These are phyloP conservation scores for Boletus insuetus DNA, from an alignment of 768 basidiomycete genomes.

Conservation along the genomic window DNA sequence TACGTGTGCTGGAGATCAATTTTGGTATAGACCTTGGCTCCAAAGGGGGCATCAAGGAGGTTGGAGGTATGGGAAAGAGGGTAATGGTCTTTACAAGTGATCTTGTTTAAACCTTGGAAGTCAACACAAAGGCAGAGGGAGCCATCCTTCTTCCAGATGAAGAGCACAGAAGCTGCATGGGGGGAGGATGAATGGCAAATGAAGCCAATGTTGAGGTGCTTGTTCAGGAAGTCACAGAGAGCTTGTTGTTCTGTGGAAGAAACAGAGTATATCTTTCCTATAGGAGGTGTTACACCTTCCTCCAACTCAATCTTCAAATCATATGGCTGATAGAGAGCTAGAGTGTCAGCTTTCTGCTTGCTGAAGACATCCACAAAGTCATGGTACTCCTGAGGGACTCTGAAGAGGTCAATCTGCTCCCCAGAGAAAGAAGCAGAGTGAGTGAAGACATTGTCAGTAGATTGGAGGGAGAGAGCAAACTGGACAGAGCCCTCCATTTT, in stretches of 20 bases:
- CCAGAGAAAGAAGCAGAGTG: background rate
- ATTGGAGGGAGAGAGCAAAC: no score
- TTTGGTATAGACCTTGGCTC: background rate
- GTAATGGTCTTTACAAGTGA: background rate
- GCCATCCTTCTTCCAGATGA: background rate
- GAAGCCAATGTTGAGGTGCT: background rate
- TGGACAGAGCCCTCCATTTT: no score
- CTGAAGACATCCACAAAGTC: no score
- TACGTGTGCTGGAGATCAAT: background rate
- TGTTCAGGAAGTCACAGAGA: no score
- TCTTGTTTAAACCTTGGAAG: no score
- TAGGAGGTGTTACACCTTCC: no score
- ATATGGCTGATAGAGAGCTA: background rate
- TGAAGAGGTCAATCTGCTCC: background rate
- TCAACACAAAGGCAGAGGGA: background rate
- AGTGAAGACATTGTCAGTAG: no score
- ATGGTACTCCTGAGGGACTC: conserved; percentile 10
- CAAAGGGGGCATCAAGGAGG: background rate
- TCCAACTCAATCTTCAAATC: background rate
- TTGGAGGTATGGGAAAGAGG: background rate
- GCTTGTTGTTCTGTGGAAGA: background rate
- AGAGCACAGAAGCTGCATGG: background rate
- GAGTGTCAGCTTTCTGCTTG: background rate
- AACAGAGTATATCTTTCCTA: background rate
- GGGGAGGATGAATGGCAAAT: background rate